A percentile compares a stretch with the other conserved stretches of the same genome.
phyloP scores from a whole-genome alignment of 1,139 yeast genomes.

The Protomyces arabidopsidicola region DNA sequence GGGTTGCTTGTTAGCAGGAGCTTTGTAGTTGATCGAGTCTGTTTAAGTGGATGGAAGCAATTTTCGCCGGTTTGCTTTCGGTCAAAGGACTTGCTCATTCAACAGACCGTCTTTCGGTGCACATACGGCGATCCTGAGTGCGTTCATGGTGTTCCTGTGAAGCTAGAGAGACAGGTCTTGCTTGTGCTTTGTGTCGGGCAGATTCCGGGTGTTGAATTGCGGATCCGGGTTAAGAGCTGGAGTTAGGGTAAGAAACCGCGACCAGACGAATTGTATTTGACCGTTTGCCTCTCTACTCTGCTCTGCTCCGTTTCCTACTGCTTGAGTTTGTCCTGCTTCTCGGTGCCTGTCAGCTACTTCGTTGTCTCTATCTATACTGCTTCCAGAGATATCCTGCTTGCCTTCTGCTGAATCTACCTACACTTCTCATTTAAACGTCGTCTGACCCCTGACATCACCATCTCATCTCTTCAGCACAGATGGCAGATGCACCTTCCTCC shows the following conservation, averaged over 20 bases:
- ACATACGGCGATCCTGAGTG: conserved; percentile 17
- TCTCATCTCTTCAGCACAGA: background rate
- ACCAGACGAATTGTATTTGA: too few species aligned
- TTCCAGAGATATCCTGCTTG: background rate
- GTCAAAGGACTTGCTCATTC: background rate
- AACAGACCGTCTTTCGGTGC: background rate
- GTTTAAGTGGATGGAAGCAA: background rate
- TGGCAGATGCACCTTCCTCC: conserved; percentile 19
- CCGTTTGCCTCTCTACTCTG: too few species aligned
- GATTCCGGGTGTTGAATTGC: background rate
- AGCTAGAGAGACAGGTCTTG: background rate
- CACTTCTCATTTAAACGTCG: background rate
- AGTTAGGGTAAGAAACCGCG: background rate
- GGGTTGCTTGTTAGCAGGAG: background rate
- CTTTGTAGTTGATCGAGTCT: background rate
- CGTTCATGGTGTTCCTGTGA: background rate
- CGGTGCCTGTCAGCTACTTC: too few species aligned
- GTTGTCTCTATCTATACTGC: too few species aligned
- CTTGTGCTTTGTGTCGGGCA: background rate
- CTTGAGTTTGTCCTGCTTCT: too few species aligned
- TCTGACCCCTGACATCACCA: background rate
- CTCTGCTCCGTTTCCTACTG: too few species aligned
- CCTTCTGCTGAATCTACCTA: background rate
- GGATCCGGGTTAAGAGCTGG: background rate
- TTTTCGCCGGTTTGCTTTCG: too few species aligned